Evolutionary conservation across 75 land plant species (phyloP), one percentile per base, ranked within the genome.

Genomic region (Cupressus sempervirens): DNA sequence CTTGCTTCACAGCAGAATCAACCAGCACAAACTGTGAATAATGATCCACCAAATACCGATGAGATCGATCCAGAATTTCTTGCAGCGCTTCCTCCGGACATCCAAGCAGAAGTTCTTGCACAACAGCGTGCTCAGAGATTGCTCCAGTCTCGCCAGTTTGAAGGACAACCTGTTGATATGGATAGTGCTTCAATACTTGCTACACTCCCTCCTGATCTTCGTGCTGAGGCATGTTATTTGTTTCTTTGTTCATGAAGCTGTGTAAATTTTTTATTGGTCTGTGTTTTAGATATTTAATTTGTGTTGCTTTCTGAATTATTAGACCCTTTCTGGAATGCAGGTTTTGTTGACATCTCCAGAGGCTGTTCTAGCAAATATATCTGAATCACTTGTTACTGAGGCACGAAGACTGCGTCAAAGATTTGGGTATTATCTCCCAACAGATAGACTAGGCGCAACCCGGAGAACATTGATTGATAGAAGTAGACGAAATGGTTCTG

Each of bases 171-270:
- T 35, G 99, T 98, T 83, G 99, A 98, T 84, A 98, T 98, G 99
- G 99, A 98, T 84, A 95, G 99, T 86, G 99, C 98, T 65, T 98
- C 99, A 16, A 98, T 98, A 85, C 97, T 98, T 91, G 99, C 98
- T 0, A 98, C 99, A 20, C 95, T 98, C 81, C 99, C 99, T 43
- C 92, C 95, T 32, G 99, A 98, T 58, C 76, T 98, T 41, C 90
- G 99, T 40, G 99, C 97, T 86, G 99, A 98, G 99, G 99, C 94
- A 89, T 82, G 0, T 41, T 58, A 2, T 84, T 40, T 34, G 45
- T 40, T 45, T 86, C 18, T 85, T n/a, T 46, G 53, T 48, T 4
- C 29, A 32, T 26, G 11, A 8, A 36, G 20, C 29, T 68, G 10
- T 18, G 18, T n/a, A 58, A 18, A 9, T 67, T 29, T 35, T 83